These are phyloP conservation scores for Clathrus columnatus DNA, from an alignment of 768 basidiomycete genomes.

Conservation along the genomic window DNA sequence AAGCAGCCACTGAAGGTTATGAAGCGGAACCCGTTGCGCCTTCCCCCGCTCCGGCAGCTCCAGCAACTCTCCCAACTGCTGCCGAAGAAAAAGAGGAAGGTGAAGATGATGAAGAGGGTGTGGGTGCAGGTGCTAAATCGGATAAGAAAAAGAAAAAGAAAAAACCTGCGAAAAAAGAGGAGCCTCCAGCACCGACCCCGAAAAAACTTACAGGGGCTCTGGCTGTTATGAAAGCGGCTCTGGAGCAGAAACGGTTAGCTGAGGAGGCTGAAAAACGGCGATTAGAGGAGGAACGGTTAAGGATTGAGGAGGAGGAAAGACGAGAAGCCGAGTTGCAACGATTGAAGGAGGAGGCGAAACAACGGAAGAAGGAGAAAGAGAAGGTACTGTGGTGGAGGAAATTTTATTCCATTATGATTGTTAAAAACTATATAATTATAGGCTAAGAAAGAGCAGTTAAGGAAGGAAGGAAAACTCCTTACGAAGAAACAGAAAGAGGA, in stretches of 20 bases:
- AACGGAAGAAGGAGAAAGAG: constrained; percentile 79
- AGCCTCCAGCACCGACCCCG: constrained; percentile 40
- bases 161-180: constrained; percentile 57
- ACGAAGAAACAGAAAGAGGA: constrained; percentile 99
- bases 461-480: constrained; percentile 88
- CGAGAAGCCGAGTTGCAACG: constrained; percentile 66
- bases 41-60: constrained; percentile 20
- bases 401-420: constrained; percentile 1
- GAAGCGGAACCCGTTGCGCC: constrained; percentile 21
- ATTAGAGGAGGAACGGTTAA: constrained; percentile 69
- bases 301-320: constrained; percentile 87
- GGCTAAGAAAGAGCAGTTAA: constrained; percentile 83
- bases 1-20: constrained; percentile 24
- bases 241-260: constrained; percentile 84
- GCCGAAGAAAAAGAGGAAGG: constrained; percentile 55
- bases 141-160: constrained; percentile 84
- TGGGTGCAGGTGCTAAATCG: constrained; percentile 34
- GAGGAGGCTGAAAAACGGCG: constrained; percentile 72
- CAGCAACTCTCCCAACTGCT: constrained; percentile 24
- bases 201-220: constrained; percentile 65
- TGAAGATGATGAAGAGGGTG: constrained; percentile 48
- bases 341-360: constrained; percentile 75
- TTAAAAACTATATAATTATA: constrained; percentile 23
- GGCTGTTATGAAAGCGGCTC: constrained; percentile 76
- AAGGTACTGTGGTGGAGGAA: too few species aligned